Percentiles rank a stretch among this genome's conserved stretches.
Conservation (phyloP, 192 early-diverging fungal species). For the Borealophlyctis nickersoniae region DNA sequence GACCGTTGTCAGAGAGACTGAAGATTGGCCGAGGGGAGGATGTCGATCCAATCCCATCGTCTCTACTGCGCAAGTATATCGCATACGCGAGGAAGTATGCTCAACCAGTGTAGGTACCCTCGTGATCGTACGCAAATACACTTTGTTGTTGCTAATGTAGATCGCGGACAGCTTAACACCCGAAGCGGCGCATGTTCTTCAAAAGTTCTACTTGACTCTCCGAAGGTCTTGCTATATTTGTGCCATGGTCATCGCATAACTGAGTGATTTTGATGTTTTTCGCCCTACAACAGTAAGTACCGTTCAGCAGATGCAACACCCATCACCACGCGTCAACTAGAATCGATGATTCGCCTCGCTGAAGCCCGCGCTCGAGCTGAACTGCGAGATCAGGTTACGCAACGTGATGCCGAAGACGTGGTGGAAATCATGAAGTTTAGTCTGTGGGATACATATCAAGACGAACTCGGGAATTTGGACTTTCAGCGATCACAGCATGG, state of each 20-base stretch:
- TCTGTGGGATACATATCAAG: slow-evolving; percentile 57
- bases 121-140: slow-evolving; percentile 8
- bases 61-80: slow-evolving; percentile 75
- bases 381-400: slow-evolving; percentile 69
- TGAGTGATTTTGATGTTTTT: no score
- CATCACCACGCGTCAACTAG: slow-evolving; percentile 80
- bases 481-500: slow-evolving; percentile 62
- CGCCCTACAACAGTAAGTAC: slow-evolving; percentile 49
- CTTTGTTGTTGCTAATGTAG: slow-evolving; percentile 7
- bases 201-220: slow-evolving; percentile 72
- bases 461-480: slow-evolving; percentile 55
- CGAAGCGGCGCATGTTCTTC: slow-evolving; percentile 57
- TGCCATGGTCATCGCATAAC: no score
- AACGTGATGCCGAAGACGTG: slow-evolving; percentile 71
- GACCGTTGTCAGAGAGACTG: slow-evolving; percentile 40
- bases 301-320: slow-evolving; percentile 65
- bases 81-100: slow-evolving; percentile 79
- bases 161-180: slow-evolving; percentile 41
- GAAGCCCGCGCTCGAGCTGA: slow-evolving; percentile 77
- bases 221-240: slow-evolving; percentile 26
- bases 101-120: slow-evolving; percentile 51
- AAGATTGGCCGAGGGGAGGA: slow-evolving; percentile 48
- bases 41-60: slow-evolving; percentile 61
- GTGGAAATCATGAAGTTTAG: slow-evolving; percentile 74
- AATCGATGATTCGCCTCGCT: slow-evolving; percentile 71